These are phyloP conservation scores for Sphagnum magellanicum DNA, from an alignment of 228 moss, liverwort and hornwort species.

Conservation along the genomic window DNA sequence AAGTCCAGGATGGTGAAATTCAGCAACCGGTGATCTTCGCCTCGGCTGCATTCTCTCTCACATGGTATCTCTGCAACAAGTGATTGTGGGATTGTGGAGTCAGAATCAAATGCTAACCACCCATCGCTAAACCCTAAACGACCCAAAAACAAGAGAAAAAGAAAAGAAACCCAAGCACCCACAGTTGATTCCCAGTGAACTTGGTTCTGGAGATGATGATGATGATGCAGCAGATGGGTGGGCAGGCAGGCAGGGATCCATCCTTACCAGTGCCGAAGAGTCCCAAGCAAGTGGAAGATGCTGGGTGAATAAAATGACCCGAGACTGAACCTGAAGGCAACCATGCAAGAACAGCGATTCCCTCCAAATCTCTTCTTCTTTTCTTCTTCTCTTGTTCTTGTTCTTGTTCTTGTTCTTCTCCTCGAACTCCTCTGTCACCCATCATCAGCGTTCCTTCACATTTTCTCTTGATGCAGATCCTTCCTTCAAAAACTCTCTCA, in stretches of 20 bases:
- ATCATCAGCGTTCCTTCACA: too few species aligned
- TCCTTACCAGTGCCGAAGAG: conserved; percentile 50
- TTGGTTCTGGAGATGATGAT: too few species aligned
- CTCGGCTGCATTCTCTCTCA: conserved; percentile 62
- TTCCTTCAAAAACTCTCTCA: too few species aligned
- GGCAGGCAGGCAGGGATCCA: too few species aligned
- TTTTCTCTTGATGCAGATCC: too few species aligned
- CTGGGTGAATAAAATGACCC: conserved; percentile 48
- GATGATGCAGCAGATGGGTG: too few species aligned
- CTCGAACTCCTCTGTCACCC: not conserved
- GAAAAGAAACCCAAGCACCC: too few species aligned
- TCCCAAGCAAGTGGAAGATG: conserved; percentile 43
- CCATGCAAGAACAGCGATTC: conserved; percentile 45
- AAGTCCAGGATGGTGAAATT: conserved; percentile 52
- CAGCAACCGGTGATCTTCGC: conserved; percentile 57
- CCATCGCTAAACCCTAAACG: too few species aligned
- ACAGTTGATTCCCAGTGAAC: too few species aligned
- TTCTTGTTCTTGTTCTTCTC: not conserved
- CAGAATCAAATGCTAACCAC: too few species aligned
- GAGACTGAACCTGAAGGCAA: conserved; percentile 52
- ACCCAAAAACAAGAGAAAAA: too few species aligned
- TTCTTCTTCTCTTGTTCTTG: not conserved
- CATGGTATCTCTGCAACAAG: conserved; percentile 47
- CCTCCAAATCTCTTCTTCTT: conserved; percentile 11
- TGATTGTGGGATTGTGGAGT: not conserved